phyloP scores from a whole-genome alignment of 1,284 basidiomycete genomes.

The Wallemia hederae region DNA sequence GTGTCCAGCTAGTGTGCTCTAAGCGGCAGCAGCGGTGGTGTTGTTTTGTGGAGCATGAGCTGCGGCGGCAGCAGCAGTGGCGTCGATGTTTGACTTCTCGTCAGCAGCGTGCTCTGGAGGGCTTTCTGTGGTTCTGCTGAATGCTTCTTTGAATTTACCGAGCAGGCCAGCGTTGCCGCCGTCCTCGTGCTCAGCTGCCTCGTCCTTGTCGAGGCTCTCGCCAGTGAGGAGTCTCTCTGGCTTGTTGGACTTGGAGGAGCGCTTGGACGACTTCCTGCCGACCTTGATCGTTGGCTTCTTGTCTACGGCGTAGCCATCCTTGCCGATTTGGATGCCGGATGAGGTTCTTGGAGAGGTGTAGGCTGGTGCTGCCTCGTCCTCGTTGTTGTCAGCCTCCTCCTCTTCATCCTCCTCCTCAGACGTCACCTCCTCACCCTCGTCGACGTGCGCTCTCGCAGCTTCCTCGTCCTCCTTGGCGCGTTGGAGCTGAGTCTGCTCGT shows the following conservation, averaged over 20 bases:
- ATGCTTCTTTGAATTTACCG: neutral
- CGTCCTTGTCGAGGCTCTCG: neutral
- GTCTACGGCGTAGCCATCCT: constrained; percentile 39
- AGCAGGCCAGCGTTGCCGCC: neutral
- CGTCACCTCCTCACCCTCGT: neutral
- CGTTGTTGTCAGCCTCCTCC: constrained; percentile 19
- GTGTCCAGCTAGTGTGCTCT: neutral
- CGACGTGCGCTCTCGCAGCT: neutral
- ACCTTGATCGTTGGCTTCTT: neutral
- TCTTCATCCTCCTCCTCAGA: constrained; percentile 20
- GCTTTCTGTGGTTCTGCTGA: neutral
- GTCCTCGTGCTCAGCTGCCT: neutral
- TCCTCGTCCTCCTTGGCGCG: neutral
- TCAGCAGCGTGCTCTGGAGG: neutral
- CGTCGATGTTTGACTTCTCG: too few species aligned
- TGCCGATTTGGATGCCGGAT: constrained; percentile 25
- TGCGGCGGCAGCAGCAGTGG: too few species aligned
- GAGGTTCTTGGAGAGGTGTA: constrained; percentile 16
- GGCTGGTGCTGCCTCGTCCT: constrained; percentile 19
- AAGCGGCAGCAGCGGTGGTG: neutral
- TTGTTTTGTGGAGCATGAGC: neutral
- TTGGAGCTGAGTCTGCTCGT: constrained; percentile 15
- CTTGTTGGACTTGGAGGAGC: neutral
- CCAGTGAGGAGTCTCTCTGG: neutral
- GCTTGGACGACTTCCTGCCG: neutral